Evolutionary conservation across 768 basidiomycete species (phyloP), one percentile per base, ranked within the genome.

Genomic region (Lactarius sp.): DNA sequence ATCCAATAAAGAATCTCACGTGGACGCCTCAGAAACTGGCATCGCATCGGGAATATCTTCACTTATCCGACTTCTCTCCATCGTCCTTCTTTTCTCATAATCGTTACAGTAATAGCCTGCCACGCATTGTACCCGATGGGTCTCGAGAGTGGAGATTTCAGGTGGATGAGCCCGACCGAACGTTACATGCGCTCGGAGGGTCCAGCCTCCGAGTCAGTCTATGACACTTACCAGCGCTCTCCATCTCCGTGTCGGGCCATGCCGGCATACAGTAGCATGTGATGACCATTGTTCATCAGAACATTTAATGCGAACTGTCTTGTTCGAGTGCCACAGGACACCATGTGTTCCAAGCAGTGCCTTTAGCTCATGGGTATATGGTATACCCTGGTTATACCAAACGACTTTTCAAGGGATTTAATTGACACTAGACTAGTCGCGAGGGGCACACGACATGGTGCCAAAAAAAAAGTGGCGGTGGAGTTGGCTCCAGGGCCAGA

Each of bases 251-350:
- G 27, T 27, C 27, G 27, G 27, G 2, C 27, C 7, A 46, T 60
- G 59, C 59, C 42, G 59, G 52, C 52, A 60, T 4, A 5, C 8
- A 3, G 20, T 1, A 8, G 13, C 60, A 61, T 61, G 60, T 54
- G 60, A 27, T 54, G 60, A 27, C 16, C 41, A 20, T 22, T 18
- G 10, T 31, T 16, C 10, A 31, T 51, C 10, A 14, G 16, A 33
- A 44, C 44, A 5, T 5, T 51, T 49, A 12, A 22, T 42, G 5
- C 10, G 52, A 47, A 16, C 52, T 61, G 52, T 54, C 44, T 14
- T 6, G 13, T 16, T 14, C 20, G 37, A 51, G 13, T 33, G 41
- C 41, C 59, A 61, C 60, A 46, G 52, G 52, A n/a, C 16, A 2
- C 33, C 52, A 54, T 54, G 42, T 61, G 52, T 18, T 22, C 9